Evolutionary conservation across 202 grass and related monocot species (phyloP), one percentile per base, ranked within the genome.

Genomic region (Panicum virgatum): DNA sequence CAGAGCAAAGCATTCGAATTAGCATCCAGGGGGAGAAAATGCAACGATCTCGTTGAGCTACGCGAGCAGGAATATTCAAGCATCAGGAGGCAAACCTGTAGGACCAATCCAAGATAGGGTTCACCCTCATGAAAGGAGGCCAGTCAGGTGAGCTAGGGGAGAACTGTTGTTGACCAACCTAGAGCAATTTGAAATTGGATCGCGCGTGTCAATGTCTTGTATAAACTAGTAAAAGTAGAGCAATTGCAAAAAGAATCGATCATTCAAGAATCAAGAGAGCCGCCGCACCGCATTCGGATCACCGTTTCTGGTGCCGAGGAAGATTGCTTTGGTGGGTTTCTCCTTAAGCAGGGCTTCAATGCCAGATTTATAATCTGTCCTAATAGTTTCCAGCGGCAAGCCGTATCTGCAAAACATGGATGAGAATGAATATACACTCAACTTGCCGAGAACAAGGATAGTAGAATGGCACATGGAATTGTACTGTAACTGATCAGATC

Each of bases 91-190:
- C 22, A 14, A 62, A 89, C 90, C 90, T 89, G 66, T 91, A 97
- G 47, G 94, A 89, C 84, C 84, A 97, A 68, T 93, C 76, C 61
- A 97, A 78, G 50, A 97, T 93, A 36, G 88, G 88, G 76, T 97
- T 97, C 56, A 97, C 86, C 78, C 88, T 88, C 88, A 88, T 93
- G 83, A 93, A 93, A 82, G 90, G 85, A 82, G 94, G 91, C 84
- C 84, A 89, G 12, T 82, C 66, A 68, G 78, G 51, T 42, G 86
- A 97, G 51, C 88, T 97, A 45, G 90, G 88, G 54, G 91, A 93
- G 81, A 97, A 93, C 19, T 84, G 81, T 20, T 93, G 86, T 53
- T 93, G 86, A 77, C 84, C 88, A 89, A 88, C 71, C 86, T 97
- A 76, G 13, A 77, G 62, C 19, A 66, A 80, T 81, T n/a, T 20